These are phyloP conservation scores for Macrolepiota fuliginosa DNA, from an alignment of 768 basidiomycete genomes.

Conservation along the genomic window DNA sequence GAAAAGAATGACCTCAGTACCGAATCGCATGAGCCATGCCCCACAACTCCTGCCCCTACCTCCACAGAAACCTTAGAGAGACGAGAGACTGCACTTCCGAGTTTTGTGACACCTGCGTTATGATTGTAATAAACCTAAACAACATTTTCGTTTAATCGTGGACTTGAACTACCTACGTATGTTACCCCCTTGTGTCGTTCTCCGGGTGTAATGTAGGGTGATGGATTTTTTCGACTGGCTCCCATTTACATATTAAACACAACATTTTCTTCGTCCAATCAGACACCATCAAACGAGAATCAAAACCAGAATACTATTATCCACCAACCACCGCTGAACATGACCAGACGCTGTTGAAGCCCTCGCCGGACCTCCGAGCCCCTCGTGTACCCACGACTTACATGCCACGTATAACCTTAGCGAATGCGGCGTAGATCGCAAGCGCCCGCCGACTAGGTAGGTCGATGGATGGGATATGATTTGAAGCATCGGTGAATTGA, in stretches of 20 bases:
- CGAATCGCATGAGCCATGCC: slow-evolving; percentile 26
- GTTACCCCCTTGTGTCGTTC: neutral
- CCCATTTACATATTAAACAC: neutral
- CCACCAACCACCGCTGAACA: too few species aligned
- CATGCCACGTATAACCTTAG: too few species aligned
- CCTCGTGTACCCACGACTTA: too few species aligned
- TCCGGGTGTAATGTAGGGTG: neutral
- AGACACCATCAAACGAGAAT: too few species aligned
- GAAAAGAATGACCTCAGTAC: slow-evolving; percentile 43
- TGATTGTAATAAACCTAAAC: neutral
- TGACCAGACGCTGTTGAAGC: too few species aligned
- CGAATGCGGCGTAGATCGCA: too few species aligned
- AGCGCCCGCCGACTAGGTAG: too few species aligned
- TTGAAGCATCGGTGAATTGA: too few species aligned
- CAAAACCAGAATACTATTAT: too few species aligned
- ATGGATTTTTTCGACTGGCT: neutral
- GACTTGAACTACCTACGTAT: neutral
- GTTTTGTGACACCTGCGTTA: neutral
- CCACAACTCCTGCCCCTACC: slow-evolving; percentile 41
- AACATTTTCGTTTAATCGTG: neutral
- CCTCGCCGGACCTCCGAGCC: too few species aligned
- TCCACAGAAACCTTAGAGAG: slow-evolving; percentile 10
- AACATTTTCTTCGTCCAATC: neutral
- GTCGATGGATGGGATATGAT: too few species aligned
- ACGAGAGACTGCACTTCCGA: neutral